Percentiles rank a stretch among this genome's conserved stretches.
These are phyloP conservation scores for Plasmodium coatneyi DNA, from an alignment of 169 alveolate species.

Conservation along the genomic window DNA sequence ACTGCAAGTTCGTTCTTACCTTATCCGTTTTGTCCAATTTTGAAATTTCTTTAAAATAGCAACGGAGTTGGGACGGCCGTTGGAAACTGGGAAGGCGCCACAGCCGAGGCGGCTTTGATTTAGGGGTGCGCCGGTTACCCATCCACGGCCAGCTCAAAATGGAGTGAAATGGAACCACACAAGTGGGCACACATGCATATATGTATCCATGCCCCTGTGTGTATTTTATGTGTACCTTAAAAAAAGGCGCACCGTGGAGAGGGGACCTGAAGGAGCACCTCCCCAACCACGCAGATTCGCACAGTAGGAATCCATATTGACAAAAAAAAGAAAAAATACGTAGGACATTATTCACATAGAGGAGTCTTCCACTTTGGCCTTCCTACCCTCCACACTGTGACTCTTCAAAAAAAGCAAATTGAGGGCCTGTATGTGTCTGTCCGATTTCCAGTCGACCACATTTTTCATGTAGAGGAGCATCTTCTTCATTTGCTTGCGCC, in stretches of 20 bases:
- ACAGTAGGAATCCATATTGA: background rate
- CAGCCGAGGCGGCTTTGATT: background rate
- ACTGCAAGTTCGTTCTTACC: background rate
- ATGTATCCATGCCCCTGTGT: background rate
- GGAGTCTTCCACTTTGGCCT: background rate
- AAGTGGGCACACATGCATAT: background rate
- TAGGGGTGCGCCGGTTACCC: background rate
- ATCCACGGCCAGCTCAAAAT: background rate
- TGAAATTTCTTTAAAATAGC: background rate
- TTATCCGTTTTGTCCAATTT: background rate
- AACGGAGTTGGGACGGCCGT: background rate
- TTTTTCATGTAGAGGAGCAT: constrained; percentile 69
- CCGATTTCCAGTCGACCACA: constrained; percentile 60
- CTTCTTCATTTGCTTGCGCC: constrained; percentile 67
- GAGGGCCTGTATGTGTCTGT: constrained; percentile 18
- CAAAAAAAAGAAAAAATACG: background rate
- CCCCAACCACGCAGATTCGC: background rate
- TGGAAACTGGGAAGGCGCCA: background rate
- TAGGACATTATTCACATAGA: background rate
- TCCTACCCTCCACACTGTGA: background rate
- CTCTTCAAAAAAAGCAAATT: constrained; percentile 60
- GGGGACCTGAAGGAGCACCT: background rate
- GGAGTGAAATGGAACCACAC: background rate
- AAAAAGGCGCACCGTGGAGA: background rate
- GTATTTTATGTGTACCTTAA: background rate